Evolutionary conservation across 768 basidiomycete species (phyloP).

Genomic region (Boletus patriciae): DNA sequence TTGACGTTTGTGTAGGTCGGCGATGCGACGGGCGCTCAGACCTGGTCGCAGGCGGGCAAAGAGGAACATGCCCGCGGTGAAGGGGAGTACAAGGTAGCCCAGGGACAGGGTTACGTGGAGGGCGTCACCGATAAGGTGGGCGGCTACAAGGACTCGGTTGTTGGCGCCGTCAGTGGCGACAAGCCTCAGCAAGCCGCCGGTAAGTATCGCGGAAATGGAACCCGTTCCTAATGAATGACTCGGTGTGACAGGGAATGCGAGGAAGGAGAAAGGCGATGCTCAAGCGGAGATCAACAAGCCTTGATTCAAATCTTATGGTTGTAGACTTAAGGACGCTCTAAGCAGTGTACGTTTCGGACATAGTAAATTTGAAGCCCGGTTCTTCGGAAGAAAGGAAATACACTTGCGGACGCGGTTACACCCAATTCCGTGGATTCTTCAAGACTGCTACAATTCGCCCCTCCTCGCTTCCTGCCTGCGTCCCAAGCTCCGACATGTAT

Average conservation of each 20-base stretch:
- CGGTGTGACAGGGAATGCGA: constrained; percentile 47
- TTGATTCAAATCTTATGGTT: neutral
- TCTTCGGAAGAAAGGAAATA: neutral
- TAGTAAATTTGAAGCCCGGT: neutral
- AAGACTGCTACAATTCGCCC: constrained; percentile 61
- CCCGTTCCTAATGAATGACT: neutral
- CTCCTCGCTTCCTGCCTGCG: constrained; percentile 62
- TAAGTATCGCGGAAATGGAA: constrained; percentile 17
- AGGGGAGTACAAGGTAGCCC: constrained; percentile 46
- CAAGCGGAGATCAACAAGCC: constrained; percentile 56
- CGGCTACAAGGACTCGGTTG: constrained; percentile 54
- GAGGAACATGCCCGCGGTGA: constrained; percentile 53
- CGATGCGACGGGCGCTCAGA: constrained; percentile 41
- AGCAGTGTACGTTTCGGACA: neutral
- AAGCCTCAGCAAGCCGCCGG: constrained; percentile 50
- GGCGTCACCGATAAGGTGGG: constrained; percentile 44
- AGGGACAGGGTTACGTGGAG: constrained; percentile 51
- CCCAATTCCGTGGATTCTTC: constrained; percentile 66
- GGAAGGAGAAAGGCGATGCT: constrained; percentile 53
- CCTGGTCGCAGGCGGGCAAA: constrained; percentile 47
- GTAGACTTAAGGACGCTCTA: neutral
- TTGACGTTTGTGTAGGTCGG: constrained; percentile 34
- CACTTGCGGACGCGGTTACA: neutral
- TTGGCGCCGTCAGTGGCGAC: constrained; percentile 59
- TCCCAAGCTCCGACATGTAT: constrained; percentile 77